Evolutionary conservation across 352 stramenopile genomes (phyloP), one percentile per base, ranked within the genome.

Genomic region (Pythium oligandrum): DNA sequence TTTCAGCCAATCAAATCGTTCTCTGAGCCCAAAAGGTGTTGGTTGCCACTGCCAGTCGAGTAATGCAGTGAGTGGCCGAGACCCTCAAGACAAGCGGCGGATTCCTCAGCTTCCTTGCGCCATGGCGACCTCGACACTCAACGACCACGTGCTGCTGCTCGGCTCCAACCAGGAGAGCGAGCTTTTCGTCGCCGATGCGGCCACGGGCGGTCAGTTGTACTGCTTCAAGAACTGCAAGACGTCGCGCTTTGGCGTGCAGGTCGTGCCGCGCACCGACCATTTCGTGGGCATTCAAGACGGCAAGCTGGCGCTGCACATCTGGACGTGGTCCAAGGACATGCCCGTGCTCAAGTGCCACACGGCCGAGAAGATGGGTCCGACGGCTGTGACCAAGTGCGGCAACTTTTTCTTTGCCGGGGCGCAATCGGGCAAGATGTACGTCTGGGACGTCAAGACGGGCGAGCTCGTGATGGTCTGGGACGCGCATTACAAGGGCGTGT

Each of bases 401-500:
- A 90, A 88, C 51, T 90, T 86, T 53, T 68, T 88, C 30, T 75
- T 91, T 48, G 79, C 67, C 6, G 85, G 85, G 4, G 82, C 76
- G 12, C 62, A 74, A n/a, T 91, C 79, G 2, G 85, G 85, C 50
- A 90, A 91, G 59, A 68, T 95, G 45, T 93, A 93, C 64, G 68
- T 93, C 6, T 95, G 83, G 85, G 80, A 90, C 47, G 71, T 92
- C 50, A 85, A 84, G 55, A 90, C 81, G 0, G 85, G 85, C 46
- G 78, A 87, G 56, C 71, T 95, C 48, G 61, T 90, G 26, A 81
- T 75, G 33, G 80, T 88, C 36, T 93, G 83, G 61, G 83, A 95
- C 48, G 85, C 80, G 4, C 85, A 95, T 61, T 95, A 93, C 75
- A 95, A 95, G 75, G 78, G 69, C 53, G 75, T 90, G 32, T 79